Conservation (phyloP, 2,329 filamentous ascomycete species). For the Rhytidhysteron rufulum region DNA sequence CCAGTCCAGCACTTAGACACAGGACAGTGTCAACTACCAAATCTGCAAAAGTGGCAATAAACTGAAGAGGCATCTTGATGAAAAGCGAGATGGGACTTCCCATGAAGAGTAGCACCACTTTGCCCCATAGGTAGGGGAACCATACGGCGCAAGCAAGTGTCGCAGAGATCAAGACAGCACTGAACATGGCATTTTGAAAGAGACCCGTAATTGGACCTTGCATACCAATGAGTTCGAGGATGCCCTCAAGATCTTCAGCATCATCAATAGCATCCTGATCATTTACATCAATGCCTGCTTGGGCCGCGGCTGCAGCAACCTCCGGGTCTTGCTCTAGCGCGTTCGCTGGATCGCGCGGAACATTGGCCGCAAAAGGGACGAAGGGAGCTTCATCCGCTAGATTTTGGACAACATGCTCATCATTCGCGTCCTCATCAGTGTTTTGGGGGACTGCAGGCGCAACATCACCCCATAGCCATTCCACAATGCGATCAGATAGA, state of each 20-base stretch:
- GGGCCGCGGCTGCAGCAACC: slow-evolving; percentile 61
- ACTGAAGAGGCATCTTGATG: slow-evolving; percentile 65
- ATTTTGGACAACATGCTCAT: slow-evolving; percentile 59
- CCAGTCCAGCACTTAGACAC: slow-evolving; percentile 56
- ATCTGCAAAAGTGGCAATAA: slow-evolving; percentile 71
- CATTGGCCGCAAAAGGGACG: slow-evolving; percentile 49
- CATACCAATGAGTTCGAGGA: slow-evolving; percentile 95
- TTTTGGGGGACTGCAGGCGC: slow-evolving; percentile 20
- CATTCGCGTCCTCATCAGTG: slow-evolving; percentile 38
- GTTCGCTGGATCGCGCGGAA: slow-evolving; percentile 21
- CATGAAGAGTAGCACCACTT: slow-evolving; percentile 73
- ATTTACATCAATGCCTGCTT: slow-evolving; percentile 64
- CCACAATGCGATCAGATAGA: slow-evolving; percentile 30
- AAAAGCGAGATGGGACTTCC: slow-evolving; percentile 70
- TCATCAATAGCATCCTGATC: slow-evolving; percentile 71
- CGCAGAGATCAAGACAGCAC: slow-evolving; percentile 74
- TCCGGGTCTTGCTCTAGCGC: slow-evolving; percentile 49
- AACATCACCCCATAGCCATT: slow-evolving; percentile 50
- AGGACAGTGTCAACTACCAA: slow-evolving; percentile 72
- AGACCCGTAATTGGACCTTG: slow-evolving; percentile 85
- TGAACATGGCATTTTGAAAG: slow-evolving; percentile 93
- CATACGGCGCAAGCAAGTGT: slow-evolving; percentile 85
- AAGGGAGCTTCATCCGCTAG: slow-evolving; percentile 59
- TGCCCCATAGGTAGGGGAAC: slow-evolving; percentile 87
- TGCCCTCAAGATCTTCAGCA: slow-evolving; percentile 90